Evolutionary conservation across 2,329 filamentous ascomycete species (phyloP).

Genomic region (Scedosporium dehoogii): DNA sequence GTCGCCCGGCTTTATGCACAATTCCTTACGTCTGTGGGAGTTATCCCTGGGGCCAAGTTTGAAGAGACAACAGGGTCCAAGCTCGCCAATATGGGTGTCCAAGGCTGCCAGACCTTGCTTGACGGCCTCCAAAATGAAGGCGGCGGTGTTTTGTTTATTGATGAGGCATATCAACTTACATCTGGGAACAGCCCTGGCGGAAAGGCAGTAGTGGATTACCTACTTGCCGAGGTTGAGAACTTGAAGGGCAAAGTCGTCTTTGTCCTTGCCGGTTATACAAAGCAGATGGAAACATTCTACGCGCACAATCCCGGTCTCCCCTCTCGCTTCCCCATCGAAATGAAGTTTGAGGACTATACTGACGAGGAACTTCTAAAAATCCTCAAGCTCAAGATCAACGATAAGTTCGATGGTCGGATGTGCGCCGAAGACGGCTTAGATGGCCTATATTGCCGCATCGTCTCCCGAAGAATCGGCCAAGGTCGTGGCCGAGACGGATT

Average conservation of each 20-base stretch:
- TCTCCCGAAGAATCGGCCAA: constrained; percentile 48
- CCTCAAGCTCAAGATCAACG: constrained; percentile 41
- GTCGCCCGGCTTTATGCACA: constrained; percentile 61
- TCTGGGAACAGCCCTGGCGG: constrained; percentile 49
- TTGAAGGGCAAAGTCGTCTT: constrained; percentile 59
- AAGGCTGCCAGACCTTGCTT: constrained; percentile 41
- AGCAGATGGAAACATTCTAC: constrained; percentile 69
- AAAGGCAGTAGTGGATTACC: constrained; percentile 54
- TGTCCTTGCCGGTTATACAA: constrained; percentile 62
- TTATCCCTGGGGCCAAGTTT: constrained; percentile 50
- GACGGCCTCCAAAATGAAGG: constrained; percentile 32
- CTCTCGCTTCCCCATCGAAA: constrained; percentile 55
- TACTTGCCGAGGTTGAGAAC: constrained; percentile 66
- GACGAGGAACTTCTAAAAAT: constrained; percentile 57
- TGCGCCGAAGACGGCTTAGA: constrained; percentile 44
- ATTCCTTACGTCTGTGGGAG: constrained; percentile 52
- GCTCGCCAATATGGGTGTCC: constrained; percentile 47
- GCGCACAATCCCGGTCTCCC: constrained; percentile 57
- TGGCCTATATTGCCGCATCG: constrained; percentile 57
- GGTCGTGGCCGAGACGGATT: constrained; percentile 57
- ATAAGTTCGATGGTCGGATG: constrained; percentile 46
- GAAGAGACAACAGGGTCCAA: constrained; percentile 59
- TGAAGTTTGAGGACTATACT: constrained; percentile 61
- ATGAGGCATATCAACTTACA: constrained; percentile 68
- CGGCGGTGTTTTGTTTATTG: constrained; percentile 63